These are phyloP conservation scores for Mycena vulgaris DNA, from an alignment of 768 basidiomycete species.

Conservation along the genomic window DNA sequence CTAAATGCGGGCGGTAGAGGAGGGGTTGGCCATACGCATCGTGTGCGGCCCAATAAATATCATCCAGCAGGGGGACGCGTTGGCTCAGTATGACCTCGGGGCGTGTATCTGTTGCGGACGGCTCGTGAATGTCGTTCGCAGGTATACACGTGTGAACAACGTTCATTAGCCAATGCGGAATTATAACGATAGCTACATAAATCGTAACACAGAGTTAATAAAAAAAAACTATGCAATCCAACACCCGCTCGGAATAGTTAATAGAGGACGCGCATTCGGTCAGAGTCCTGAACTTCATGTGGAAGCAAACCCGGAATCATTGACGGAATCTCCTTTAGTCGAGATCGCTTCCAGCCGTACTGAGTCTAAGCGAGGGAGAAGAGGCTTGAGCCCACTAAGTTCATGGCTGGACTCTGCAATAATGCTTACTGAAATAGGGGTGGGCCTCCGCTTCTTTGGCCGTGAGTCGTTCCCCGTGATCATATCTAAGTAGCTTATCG, in stretches of 20 bases:
- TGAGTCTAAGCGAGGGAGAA: constrained; percentile 51
- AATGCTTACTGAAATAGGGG: constrained; percentile 71
- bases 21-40: neutral
- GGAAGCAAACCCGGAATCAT: constrained; percentile 66
- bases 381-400: constrained; percentile 43
- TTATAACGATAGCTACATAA: constrained; percentile 35
- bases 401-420: constrained; percentile 22
- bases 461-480: constrained; percentile 78
- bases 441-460: constrained; percentile 78
- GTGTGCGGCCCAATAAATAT: constrained; percentile 6
- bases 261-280: constrained; percentile 12
- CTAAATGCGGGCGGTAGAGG: neutral
- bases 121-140: no score
- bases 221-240: constrained; percentile 23
- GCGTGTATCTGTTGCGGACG: no score
- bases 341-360: constrained; percentile 64
- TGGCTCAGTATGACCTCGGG: constrained; percentile 52
- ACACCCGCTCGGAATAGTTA: constrained; percentile 24
- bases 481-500: constrained; percentile 77
- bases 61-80: constrained; percentile 37
- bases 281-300: constrained; percentile 36
- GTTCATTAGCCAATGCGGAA: constrained; percentile 11
- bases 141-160: constrained; percentile 10
- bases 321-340: constrained; percentile 62
- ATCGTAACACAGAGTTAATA: constrained; percentile 8